Conservation (phyloP, 352 stramenopile genomes). For the Phytophthora chlamydospora region DNA sequence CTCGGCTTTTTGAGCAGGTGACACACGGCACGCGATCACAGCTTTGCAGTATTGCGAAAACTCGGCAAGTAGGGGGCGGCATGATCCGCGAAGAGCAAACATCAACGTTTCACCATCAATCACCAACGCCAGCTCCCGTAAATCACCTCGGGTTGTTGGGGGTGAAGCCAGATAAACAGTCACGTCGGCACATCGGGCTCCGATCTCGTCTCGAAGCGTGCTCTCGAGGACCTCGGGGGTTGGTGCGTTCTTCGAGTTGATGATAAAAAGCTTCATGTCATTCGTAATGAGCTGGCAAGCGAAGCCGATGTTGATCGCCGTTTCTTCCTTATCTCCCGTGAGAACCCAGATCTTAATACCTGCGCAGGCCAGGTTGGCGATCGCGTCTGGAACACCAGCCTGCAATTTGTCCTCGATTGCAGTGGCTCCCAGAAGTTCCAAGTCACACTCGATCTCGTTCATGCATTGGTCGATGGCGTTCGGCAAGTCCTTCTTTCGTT, state of each 20-base stretch:
- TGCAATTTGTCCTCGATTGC: constrained; percentile 96
- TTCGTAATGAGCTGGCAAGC: constrained; percentile 89
- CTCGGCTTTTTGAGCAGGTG: constrained; percentile 85
- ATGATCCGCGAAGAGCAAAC: constrained; percentile 52
- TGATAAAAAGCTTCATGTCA: constrained; percentile 75
- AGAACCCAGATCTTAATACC: constrained; percentile 95
- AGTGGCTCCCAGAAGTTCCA: constrained; percentile 89
- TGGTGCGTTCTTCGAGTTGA: constrained; percentile 63
- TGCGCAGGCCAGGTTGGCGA: constrained; percentile 81
- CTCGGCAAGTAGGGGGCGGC: constrained; percentile 55
- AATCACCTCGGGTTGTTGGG: constrained; percentile 40
- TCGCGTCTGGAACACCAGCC: constrained; percentile 88
- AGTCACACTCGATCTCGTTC: constrained; percentile 82
- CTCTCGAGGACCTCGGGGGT: constrained; percentile 55
- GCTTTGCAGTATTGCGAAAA: constrained; percentile 86
- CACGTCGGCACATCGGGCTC: constrained; percentile 48
- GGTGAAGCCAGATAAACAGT: constrained; percentile 55
- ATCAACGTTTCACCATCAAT: constrained; percentile 83
- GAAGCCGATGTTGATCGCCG: constrained; percentile 95
- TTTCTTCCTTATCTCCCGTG: constrained; percentile 95
- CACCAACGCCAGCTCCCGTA: constrained; percentile 73
- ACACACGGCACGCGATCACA: constrained; percentile 89
- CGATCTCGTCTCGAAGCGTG: constrained; percentile 57
- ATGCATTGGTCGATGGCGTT: constrained; percentile 83
- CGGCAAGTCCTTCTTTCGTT: constrained; percentile 73